Evolutionary conservation across 495 filamentous ascomycete species (phyloP), one percentile per base, ranked within the genome.

Genomic region (Penicillium silybi): DNA sequence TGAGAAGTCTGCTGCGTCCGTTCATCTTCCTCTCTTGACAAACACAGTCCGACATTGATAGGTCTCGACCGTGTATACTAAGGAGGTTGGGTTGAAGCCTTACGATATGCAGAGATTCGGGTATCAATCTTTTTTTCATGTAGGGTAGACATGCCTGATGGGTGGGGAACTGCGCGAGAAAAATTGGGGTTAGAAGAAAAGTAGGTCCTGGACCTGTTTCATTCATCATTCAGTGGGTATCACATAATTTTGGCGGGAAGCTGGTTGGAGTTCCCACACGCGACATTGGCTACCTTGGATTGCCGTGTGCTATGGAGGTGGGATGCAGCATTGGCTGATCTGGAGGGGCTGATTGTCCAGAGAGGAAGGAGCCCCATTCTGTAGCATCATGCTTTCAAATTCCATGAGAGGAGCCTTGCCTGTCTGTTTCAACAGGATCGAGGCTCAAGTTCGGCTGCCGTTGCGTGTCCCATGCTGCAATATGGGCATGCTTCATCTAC

Each of bases 51-150:
- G 66, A 76, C 71, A 77, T 69, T 63, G 70, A 59, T 23, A 47
- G 56, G 66, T 70, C 69, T 65, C 66, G 70, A 70, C 70, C 68
- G 70, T 73, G 74, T 70, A 79, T 79, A 76, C 69, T 77, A 67
- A 70, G 69, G 73, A 76, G 71, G 74, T 32, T 32, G 29, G 29
- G 29, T 32, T 32, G 27, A 17, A 32, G 16, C 9, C 16, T 15
- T 49, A 41, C 38, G 15, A 16, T 29, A 19, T 8, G 16, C 16
- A 18, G 16, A 39, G 29, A 32, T 32, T 7, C 41, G 4, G n/a
- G n/a, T n/a, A n/a, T n/a, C n/a, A n/a, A n/a, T n/a, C n/a, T n/a
- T n/a, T 15, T 42, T 25, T 20, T 4, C 38, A 19, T n/a, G 9
- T n/a, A 3, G 3, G 3, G 38, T 3, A 41, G n/a, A 41, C 22